Conservation (phyloP, 2,329 filamentous ascomycete genomes). For the Periconia digitata region DNA sequence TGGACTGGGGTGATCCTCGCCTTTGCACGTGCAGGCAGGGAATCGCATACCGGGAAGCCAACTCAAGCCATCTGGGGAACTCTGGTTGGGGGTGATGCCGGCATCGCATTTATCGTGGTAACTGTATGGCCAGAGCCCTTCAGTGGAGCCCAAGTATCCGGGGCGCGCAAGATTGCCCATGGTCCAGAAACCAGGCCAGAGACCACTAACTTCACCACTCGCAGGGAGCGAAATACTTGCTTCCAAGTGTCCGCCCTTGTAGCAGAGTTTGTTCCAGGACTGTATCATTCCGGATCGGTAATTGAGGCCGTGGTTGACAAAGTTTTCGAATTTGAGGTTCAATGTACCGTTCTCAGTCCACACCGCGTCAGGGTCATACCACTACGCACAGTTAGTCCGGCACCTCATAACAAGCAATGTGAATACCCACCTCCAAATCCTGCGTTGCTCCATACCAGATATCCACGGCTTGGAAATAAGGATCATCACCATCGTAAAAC, state of each 20-base stretch:
- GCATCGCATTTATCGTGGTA: constrained; percentile 69
- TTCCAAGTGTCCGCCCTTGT: constrained; percentile 70
- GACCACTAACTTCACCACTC: constrained; percentile 65
- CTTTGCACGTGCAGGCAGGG: constrained; percentile 66
- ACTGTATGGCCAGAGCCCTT: constrained; percentile 74
- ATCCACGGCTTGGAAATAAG: constrained; percentile 68
- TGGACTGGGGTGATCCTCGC: constrained; percentile 65
- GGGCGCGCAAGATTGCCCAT: constrained; percentile 74
- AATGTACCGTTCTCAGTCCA: constrained; percentile 64
- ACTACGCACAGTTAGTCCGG: constrained; percentile 45
- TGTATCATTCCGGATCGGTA: constrained; percentile 75
- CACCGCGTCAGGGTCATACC: constrained; percentile 70
- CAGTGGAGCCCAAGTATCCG: constrained; percentile 69
- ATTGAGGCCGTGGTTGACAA: constrained; percentile 64
- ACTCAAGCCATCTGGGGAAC: constrained; percentile 65
- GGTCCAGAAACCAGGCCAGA: constrained; percentile 76
- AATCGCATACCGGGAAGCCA: constrained; percentile 70
- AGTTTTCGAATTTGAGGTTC: constrained; percentile 66
- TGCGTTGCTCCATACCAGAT: constrained; percentile 72
- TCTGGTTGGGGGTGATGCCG: constrained; percentile 73
- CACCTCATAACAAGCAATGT: background rate
- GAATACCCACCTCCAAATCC: constrained; percentile 61
- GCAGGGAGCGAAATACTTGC: constrained; percentile 71
- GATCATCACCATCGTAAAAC: constrained; percentile 71
- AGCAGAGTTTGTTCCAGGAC: constrained; percentile 73